Percentiles rank a stretch among this genome's conserved stretches.
Conservation (phyloP, 1,284 basidiomycete species). For the Kwoniella shivajii region DNA sequence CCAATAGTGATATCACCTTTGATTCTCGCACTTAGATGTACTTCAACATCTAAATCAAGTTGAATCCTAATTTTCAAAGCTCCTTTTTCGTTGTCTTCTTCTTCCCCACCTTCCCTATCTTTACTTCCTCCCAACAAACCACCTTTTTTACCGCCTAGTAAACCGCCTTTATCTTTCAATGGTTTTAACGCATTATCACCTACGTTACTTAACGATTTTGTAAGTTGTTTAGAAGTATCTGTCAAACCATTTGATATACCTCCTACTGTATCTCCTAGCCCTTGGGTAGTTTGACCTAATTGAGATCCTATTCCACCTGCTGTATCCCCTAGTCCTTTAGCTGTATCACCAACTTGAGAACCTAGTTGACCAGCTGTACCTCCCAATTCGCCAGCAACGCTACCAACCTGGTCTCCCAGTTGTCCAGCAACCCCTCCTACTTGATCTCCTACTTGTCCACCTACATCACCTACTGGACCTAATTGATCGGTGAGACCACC, state of each 20-base stretch:
- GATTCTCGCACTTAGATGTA: constrained; percentile 22
- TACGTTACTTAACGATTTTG: neutral
- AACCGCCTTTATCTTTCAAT: neutral
- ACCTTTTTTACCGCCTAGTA: neutral
- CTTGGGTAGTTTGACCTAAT: neutral
- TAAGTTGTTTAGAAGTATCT: neutral
- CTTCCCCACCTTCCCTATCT: constrained; percentile 3
- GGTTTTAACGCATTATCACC: constrained; percentile 5
- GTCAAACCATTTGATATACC: neutral
- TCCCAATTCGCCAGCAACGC: neutral
- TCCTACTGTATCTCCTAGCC: constrained; percentile 1
- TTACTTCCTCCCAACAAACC: constrained; percentile 4
- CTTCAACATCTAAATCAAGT: constrained; percentile 22
- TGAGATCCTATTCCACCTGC: neutral
- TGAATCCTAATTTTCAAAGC: constrained; percentile 20
- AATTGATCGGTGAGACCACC: constrained; percentile 4
- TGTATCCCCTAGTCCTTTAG: neutral
- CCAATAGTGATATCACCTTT: constrained; percentile 26
- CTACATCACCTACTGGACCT: neutral
- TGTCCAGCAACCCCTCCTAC: neutral
- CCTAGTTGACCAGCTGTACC: constrained; percentile 1
- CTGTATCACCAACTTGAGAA: constrained; percentile 1
- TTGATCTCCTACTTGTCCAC: neutral
- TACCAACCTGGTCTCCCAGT: neutral
- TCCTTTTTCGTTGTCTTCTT: constrained; percentile 13